Base-by-base conservation (phyloP, 352 stramenopile species). In the Phytophthora brassicae region DNA sequence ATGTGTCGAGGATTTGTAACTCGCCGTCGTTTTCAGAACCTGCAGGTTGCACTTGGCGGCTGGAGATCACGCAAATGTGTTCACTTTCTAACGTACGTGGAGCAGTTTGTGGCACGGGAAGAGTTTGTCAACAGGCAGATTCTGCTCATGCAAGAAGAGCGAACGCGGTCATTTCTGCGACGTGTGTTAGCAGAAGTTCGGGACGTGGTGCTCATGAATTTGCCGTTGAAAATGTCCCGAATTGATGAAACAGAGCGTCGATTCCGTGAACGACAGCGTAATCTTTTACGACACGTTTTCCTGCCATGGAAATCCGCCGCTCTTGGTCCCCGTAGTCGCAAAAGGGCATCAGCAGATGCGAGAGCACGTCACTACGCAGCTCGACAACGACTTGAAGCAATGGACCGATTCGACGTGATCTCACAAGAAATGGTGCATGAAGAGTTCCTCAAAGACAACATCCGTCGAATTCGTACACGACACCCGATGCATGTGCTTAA, bases 401-500 rank as follows among this genome's bases (percentile, higher is more conserved):
- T 89, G 35, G 66, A 81, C 6, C 70, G 84, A 11, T 93, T 90
- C 33, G 76, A 87, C 12, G 63, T 91, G 13, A 80, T 93, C 50
- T 90, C 81, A 16, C 51, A 68, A 29, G 84, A 91, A 54, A 91
- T 93, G 81, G 73, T 90, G 24, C 79, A 91, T 52, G 78, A 89
- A 28, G 81, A 93, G 61, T 86, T 91, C 42, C 66, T 89, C 39
- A 90, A 89, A 58, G 84, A 87, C 19, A 90, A 89, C 54, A 88
- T 91, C 49, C 81, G 84, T 4, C 44, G 65, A 22, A 77, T 89
- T 35, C 78, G 80, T 9, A 43, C 58, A 3, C 46, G 52, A 72
- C 38, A 69, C 77, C 36, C 65, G 70, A 43, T 68, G 70, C 52
- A 89, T 76, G 67, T 70, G 31, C 52, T 70, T 20, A 70, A 70